Percentiles rank a stretch among this genome's conserved stretches.
These are phyloP conservation scores for Nematodospora anomalae DNA, from an alignment of 1,139 yeast species.

Conservation along the genomic window DNA sequence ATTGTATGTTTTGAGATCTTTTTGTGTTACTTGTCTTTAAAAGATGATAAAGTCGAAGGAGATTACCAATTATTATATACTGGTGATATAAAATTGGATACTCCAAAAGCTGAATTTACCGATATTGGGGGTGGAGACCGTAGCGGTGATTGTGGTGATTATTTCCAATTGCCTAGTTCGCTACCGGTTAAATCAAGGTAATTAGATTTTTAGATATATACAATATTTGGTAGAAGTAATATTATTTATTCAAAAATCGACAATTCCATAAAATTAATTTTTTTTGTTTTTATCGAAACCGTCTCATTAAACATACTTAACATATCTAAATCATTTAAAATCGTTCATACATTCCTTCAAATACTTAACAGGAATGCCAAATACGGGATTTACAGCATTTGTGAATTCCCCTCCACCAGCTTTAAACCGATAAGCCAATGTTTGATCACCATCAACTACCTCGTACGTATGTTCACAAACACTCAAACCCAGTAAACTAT, in stretches of 20 bases:
- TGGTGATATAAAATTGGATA: neutral
- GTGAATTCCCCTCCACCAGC: constrained; percentile 27
- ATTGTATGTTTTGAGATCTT: constrained; percentile 45
- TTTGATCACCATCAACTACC: constrained; percentile 19
- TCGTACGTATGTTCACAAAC: constrained; percentile 57
- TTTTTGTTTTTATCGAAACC: no score
- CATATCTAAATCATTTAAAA: no score
- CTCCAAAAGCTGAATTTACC: neutral
- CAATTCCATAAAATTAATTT: no score
- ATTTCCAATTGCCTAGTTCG: constrained; percentile 6
- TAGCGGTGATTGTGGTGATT: constrained; percentile 3
- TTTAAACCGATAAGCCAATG: constrained; percentile 30
- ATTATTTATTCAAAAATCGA: no score
- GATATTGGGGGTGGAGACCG: neutral
- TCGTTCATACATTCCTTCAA: constrained; percentile 5
- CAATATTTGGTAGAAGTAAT: no score
- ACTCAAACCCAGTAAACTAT: constrained; percentile 75
- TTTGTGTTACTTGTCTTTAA: constrained; percentile 25
- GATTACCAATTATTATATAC: neutral
- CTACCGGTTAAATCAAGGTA: constrained; percentile 5
- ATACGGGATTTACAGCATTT: constrained; percentile 57
- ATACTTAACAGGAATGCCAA: constrained; percentile 51
- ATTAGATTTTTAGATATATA: no score
- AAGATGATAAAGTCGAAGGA: neutral
- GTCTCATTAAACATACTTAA: no score